Conservation (phyloP, 2,329 filamentous ascomycete genomes). For the Pestalotiopsis sp. region DNA sequence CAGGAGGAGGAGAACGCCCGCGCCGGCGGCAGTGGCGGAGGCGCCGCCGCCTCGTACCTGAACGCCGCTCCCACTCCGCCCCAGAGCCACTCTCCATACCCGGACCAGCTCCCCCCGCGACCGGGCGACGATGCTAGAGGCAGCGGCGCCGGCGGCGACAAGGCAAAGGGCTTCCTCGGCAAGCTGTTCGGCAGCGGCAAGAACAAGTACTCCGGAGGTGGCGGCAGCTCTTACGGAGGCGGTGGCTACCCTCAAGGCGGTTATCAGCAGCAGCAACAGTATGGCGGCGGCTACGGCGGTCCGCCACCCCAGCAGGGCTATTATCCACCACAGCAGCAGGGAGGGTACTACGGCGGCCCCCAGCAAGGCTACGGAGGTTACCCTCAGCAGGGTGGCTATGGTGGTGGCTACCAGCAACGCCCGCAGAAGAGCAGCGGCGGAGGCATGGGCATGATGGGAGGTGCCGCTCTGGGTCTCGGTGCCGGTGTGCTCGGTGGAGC, state of each 20-base stretch:
- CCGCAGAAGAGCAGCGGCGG: constrained; percentile 41
- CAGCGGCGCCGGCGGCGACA: constrained; percentile 33
- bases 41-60: constrained; percentile 34
- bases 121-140: constrained; percentile 17
- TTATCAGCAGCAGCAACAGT: constrained; percentile 30
- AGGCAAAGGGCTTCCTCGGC: constrained; percentile 38
- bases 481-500: constrained; percentile 80
- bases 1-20: constrained; percentile 82
- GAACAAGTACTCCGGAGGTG: constrained; percentile 26
- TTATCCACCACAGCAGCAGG: neutral
- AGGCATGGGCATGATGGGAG: constrained; percentile 70
- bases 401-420: constrained; percentile 21
- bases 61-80: constrained; percentile 28
- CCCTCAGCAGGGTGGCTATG: constrained; percentile 26
- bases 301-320: constrained; percentile 16
- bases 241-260: constrained; percentile 31
- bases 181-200: constrained; percentile 33
- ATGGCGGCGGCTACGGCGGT: constrained; percentile 23
- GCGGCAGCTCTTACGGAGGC: constrained; percentile 22
- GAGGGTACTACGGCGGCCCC: constrained; percentile 29
- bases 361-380: constrained; percentile 41
- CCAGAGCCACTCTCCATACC: constrained; percentile 30
- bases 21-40: constrained; percentile 32
- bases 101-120: constrained; percentile 44
- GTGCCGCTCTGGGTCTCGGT: constrained; percentile 75